Base-by-base conservation (phyloP, 2,329 filamentous ascomycete species). In the Ophiocordyceps robertsii region DNA sequence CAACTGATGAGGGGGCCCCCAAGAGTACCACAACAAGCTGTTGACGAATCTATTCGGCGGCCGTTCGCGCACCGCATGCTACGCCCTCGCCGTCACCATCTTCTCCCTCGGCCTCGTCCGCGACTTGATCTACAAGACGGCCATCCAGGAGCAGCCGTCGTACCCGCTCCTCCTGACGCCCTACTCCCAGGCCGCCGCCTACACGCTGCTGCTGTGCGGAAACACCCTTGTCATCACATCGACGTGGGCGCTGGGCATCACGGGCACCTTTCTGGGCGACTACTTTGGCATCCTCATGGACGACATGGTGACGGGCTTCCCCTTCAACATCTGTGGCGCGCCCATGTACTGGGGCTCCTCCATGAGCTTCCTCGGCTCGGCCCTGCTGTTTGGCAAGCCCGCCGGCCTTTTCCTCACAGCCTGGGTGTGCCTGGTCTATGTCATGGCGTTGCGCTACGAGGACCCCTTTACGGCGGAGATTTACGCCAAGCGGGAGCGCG, bases 261-360 rank as follows among this genome's bases (percentile, higher is more conserved):
- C 88, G 1, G 92, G 92, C 48, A 98, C 92, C 32, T 98, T 95
- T 61, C 72, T 98, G 31, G 92, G 92, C 53, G 92, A 98, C 69
- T 98, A 98, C 72, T 98, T 96, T 60, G 92, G 92, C 53, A 95
- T 96, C 61, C 72, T 98, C 51, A 94, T 95, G 88, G 90, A 96
- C 59, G 69, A 82, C 52, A 90, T 90, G 55, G 89, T 98, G 41
- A 94, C 88, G 12, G 83, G 85, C 13, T 98, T 98, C 60, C 92
- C 92, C 3, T 98, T 98, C 73, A 96, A 84, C 63, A 74, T 96
- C 47, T 89, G 82, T 43, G 77, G 79, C 50, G 83, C 87, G 41
- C 92, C 92, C 48, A 98, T 98, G 92, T 98, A 98, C 70, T 84
- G 88, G 68, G 92, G 92, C 45, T 87, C 82, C 47, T 92, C 90